These are phyloP conservation scores for Chimonanthus praecox DNA, from an alignment of 164 flowering plant species.

Conservation along the genomic window DNA sequence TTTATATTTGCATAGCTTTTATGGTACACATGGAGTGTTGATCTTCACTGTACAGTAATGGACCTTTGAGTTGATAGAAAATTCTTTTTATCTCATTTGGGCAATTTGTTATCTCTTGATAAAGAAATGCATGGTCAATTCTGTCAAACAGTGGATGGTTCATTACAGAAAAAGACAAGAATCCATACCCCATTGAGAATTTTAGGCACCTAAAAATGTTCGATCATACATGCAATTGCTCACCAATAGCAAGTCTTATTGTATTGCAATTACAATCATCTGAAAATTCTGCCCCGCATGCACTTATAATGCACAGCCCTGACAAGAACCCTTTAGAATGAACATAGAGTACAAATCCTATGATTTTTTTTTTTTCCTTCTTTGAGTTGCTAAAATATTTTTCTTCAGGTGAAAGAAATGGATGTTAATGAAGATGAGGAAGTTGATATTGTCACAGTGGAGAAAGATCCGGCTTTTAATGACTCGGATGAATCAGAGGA, in stretches of 20 bases:
- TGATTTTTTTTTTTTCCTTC: background rate
- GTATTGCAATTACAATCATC: background rate
- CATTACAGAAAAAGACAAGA: too few relatives aligned
- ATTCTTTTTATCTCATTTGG: background rate
- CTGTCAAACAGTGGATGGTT: background rate
- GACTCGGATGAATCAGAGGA: slow-evolving; percentile 92
- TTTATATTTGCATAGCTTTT: background rate
- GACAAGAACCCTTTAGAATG: background rate
- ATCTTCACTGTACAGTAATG: background rate
- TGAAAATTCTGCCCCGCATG: background rate
- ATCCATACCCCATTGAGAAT: background rate
- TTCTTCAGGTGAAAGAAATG: slow-evolving; percentile 33
- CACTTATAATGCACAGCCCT: background rate
- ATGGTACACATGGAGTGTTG: background rate
- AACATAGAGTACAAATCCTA: background rate
- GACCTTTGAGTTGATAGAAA: background rate
- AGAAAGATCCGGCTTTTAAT: slow-evolving; percentile 74
- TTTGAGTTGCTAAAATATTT: background rate
- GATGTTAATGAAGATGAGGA: slow-evolving; percentile 78
- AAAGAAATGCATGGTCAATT: background rate
- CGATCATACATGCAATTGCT: background rate
- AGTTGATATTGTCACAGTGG: slow-evolving; percentile 77
- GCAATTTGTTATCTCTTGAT: too few relatives aligned
- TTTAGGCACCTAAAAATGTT: background rate
- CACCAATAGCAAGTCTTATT: background rate